These are phyloP conservation scores for Jatropha multifida DNA, from an alignment of 441 rosid species.

Conservation along the genomic window DNA sequence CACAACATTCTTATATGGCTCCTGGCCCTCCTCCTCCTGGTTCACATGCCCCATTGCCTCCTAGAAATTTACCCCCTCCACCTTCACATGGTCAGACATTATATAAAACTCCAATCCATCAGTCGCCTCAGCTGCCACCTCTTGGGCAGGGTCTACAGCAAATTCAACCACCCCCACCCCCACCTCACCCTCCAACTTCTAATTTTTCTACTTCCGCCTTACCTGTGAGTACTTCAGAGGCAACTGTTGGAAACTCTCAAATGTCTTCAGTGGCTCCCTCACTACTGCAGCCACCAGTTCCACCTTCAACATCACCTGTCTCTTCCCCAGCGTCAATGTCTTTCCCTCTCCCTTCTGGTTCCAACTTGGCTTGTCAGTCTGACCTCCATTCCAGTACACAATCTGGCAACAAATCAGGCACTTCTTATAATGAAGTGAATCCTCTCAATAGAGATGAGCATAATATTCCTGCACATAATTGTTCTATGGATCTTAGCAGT, in stretches of 20 bases:
- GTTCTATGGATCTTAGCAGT: conserved; percentile 8
- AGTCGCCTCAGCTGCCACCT: conserved; percentile 28
- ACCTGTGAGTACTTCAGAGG: conserved; percentile 21
- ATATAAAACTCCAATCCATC: conserved; percentile 33
- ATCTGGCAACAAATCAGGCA: conserved; percentile 9
- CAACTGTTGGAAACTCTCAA: conserved; percentile 26
- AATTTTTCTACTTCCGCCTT: conserved; percentile 26
- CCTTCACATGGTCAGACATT: conserved; percentile 35
- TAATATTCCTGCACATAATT: conserved; percentile 5
- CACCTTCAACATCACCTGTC: conserved; percentile 22
- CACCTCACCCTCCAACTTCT: conserved; percentile 24
- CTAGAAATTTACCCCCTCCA: conserved; percentile 39
- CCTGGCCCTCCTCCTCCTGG: conserved; percentile 29
- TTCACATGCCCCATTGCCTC: conserved; percentile 30
- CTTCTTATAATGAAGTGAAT: conserved; percentile 11
- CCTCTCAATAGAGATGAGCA: conserved; percentile 21
- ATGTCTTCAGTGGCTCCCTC: conserved; percentile 29
- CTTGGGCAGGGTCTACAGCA: conserved; percentile 30
- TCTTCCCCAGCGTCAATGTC: conserved; percentile 25
- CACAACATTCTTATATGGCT: conserved; percentile 26
- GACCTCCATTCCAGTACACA: conserved; percentile 3
- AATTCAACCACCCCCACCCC: conserved; percentile 30
- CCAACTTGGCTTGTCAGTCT: conserved; percentile 25
- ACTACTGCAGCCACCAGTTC: conserved; percentile 38
- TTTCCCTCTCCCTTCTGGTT: conserved; percentile 17